These are phyloP conservation scores for Backusella tarrabulga DNA, from an alignment of 192 early-diverging fungal species.

Conservation along the genomic window DNA sequence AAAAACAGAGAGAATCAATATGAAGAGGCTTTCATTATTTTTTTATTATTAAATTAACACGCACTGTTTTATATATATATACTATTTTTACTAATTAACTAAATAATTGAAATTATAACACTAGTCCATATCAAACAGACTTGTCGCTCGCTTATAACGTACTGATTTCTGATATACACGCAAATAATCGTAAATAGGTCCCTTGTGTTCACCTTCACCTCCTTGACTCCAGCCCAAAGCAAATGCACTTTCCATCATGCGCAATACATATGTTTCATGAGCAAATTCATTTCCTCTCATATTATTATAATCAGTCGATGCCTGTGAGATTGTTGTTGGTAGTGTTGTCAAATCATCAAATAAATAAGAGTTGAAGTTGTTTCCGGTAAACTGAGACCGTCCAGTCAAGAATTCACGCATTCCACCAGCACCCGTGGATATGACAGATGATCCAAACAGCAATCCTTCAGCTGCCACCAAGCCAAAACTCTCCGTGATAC, in stretches of 20 bases:
- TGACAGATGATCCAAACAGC: constrained; percentile 50
- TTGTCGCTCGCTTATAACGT: not conserved
- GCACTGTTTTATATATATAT: too few species aligned
- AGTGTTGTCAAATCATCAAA: constrained; percentile 22
- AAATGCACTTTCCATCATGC: constrained; percentile 43
- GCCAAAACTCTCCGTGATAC: constrained; percentile 54
- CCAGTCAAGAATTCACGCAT: constrained; percentile 53
- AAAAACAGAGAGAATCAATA: too few species aligned
- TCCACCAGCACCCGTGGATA: constrained; percentile 52
- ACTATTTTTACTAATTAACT: too few species aligned
- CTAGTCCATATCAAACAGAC: constrained; percentile 3
- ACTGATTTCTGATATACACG: constrained; percentile 38
- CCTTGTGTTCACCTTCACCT: constrained; percentile 11
- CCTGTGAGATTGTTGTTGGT: constrained; percentile 31
- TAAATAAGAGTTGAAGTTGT: constrained; percentile 39
- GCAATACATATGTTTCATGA: constrained; percentile 39
- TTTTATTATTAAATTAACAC: too few species aligned
- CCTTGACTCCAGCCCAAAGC: constrained; percentile 43
- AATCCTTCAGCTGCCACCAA: constrained; percentile 56
- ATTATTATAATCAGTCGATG: constrained; percentile 26
- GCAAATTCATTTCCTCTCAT: constrained; percentile 11
- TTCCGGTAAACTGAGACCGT: constrained; percentile 16
- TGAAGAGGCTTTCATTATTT: too few species aligned
- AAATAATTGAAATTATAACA: too few species aligned
- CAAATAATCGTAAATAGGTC: constrained; percentile 45